Evolutionary conservation across 352 stramenopile genomes (phyloP).

Genomic region (Globisporangium uncinulatum): DNA sequence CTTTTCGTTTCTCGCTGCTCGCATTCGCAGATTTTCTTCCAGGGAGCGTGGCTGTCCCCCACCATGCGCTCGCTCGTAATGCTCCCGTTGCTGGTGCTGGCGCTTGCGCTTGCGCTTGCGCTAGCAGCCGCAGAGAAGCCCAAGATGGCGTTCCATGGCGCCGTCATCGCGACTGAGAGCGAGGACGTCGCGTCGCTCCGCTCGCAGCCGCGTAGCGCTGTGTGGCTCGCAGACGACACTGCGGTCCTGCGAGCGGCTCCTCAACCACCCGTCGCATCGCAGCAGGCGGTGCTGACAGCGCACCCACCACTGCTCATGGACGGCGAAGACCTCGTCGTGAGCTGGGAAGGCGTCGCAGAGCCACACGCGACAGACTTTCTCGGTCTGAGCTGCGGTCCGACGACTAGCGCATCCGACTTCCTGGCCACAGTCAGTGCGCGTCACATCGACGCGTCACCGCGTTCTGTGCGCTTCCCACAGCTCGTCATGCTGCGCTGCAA

Average conservation of each 20-base stretch:
- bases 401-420: constrained; percentile 41
- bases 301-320: constrained; percentile 31
- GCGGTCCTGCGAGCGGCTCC: not conserved
- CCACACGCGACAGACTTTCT: constrained; percentile 61
- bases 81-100: not conserved
- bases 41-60: not conserved
- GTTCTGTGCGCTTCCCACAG: not conserved
- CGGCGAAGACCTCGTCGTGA: constrained; percentile 70
- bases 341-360: constrained; percentile 40
- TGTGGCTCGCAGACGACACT: not conserved
- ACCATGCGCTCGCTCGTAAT: not conserved
- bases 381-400: constrained; percentile 62
- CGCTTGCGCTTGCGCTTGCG: not conserved
- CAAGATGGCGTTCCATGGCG: not conserved
- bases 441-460: not conserved
- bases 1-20: not conserved
- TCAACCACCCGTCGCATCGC: not conserved
- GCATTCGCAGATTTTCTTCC: not conserved
- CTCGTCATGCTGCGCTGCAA: constrained; percentile 57
- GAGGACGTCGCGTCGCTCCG: not conserved
- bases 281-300: constrained; percentile 3
- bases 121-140: not conserved
- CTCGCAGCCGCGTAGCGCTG: not conserved
- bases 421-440: constrained; percentile 26
- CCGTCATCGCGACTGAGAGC: not conserved